Evolutionary conservation across 208 protist genomes (phyloP).

Genomic region (Porcisia hertigi): DNA sequence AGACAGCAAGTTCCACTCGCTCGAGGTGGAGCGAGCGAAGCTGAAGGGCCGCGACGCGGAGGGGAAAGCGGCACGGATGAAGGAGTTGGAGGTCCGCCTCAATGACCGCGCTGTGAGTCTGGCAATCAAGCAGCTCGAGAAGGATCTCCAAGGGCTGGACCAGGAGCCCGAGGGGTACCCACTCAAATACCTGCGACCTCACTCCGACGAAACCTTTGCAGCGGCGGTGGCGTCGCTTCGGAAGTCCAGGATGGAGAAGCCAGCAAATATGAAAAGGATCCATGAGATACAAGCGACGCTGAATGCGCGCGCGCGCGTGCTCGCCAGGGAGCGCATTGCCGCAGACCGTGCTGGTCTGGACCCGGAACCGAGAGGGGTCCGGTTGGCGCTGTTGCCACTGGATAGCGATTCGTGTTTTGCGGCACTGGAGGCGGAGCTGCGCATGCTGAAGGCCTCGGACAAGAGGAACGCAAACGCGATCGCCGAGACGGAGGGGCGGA

Average conservation of each 20-base stretch:
- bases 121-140: conserved; percentile 63
- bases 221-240: conserved; percentile 45
- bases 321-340: conserved; percentile 56
- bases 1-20: conserved; percentile 65
- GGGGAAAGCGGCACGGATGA: conserved; percentile 38
- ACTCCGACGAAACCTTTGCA: conserved; percentile 57
- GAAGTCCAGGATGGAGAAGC: conserved; percentile 35
- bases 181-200: conserved; percentile 48
- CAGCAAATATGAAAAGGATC: conserved; percentile 28
- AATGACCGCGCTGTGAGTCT: conserved; percentile 65
- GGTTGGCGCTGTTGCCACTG: conserved; percentile 57
- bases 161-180: conserved; percentile 62
- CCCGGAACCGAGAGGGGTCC: conserved; percentile 61
- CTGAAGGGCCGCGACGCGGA: conserved; percentile 49
- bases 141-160: conserved; percentile 64
- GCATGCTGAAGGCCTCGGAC: conserved; percentile 38
- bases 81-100: conserved; percentile 58
- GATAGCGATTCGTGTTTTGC: conserved; percentile 62
- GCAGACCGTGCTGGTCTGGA: conserved; percentile 63
- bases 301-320: conserved; percentile 54
- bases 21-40: conserved; percentile 75
- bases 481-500: conserved; percentile 35
- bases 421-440: conserved; percentile 62
- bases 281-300: conserved; percentile 50
- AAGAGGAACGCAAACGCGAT: conserved; percentile 37